Conservation (phyloP, 1,139 yeast genomes). For the Pichia inconspicua region DNA sequence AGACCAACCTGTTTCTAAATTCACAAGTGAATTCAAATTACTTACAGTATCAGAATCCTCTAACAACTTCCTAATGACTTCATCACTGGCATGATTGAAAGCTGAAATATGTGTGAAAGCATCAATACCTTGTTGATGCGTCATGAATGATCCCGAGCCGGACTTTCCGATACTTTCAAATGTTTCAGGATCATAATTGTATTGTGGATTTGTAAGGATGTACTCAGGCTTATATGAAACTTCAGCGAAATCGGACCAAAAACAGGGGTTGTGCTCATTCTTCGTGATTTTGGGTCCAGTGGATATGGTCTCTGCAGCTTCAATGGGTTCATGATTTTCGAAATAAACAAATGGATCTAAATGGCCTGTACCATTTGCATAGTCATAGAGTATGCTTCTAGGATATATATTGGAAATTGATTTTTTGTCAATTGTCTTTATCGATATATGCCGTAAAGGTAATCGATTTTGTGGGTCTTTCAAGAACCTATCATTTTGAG, state of each 20-base stretch:
- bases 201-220: constrained; percentile 44
- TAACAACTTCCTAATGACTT: constrained; percentile 51
- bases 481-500: constrained; percentile 65
- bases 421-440: constrained; percentile 4
- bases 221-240: constrained; percentile 60
- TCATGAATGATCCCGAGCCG: background rate
- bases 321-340: constrained; percentile 14
- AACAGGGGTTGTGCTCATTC: constrained; percentile 53
- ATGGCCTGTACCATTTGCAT: constrained; percentile 57
- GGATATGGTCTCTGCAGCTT: constrained; percentile 10
- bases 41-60: constrained; percentile 71
- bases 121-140: constrained; percentile 38
- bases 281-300: constrained; percentile 29
- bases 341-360: constrained; percentile 47
- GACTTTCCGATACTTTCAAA: constrained; percentile 31
- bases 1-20: constrained; percentile 76
- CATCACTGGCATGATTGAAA: constrained; percentile 44
- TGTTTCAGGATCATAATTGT: constrained; percentile 40
- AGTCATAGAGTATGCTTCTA: constrained; percentile 71
- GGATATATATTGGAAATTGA: constrained; percentile 55
- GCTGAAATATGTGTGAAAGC: constrained; percentile 35
- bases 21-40: constrained; percentile 64
- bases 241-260: constrained; percentile 79
- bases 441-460: constrained; percentile 5
- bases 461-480: constrained; percentile 24